Conservation (phyloP, 2,329 filamentous ascomycete species). For the Ceratocystis cacaofunesta region DNA sequence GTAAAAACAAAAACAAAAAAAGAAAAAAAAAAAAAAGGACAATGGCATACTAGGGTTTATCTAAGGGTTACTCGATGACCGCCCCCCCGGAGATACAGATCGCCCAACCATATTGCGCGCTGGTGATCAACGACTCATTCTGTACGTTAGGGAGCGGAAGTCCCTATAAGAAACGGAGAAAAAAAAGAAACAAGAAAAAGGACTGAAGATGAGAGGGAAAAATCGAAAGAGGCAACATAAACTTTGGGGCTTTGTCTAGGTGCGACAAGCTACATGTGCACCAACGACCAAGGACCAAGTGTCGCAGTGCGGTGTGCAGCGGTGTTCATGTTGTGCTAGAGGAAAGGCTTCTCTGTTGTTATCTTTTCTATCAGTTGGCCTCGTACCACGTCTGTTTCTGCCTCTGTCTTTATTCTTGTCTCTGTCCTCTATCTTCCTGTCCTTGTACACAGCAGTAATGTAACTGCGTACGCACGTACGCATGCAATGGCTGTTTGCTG, state of each 20-base stretch:
- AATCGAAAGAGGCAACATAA: neutral
- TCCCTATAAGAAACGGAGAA: slow-evolving; percentile 2
- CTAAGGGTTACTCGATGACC: neutral
- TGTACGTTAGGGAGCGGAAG: neutral
- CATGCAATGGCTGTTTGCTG: neutral
- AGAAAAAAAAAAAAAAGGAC: too few species aligned
- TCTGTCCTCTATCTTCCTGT: too few species aligned
- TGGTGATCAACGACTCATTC: neutral
- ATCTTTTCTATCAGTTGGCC: neutral
- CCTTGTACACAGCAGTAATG: too few species aligned
- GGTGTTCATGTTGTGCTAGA: neutral
- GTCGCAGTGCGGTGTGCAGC: neutral
- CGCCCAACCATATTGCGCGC: neutral
- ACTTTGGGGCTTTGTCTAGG: neutral
- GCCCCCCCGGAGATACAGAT: neutral
- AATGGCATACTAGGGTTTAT: neutral
- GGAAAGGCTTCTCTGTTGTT: neutral
- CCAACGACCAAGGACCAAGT: too few species aligned
- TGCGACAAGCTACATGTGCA: too few species aligned
- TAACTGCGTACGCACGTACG: neutral
- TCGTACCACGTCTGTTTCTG: neutral
- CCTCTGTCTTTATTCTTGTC: too few species aligned
- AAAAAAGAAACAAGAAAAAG: slow-evolving; percentile 5
- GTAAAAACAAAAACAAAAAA: neutral
- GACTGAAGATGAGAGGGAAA: neutral